A percentile compares a stretch with the other conserved stretches of the same genome.
Evolutionary conservation across 2,329 filamentous ascomycete species (phyloP).

Genomic region (Xylaria sp.): DNA sequence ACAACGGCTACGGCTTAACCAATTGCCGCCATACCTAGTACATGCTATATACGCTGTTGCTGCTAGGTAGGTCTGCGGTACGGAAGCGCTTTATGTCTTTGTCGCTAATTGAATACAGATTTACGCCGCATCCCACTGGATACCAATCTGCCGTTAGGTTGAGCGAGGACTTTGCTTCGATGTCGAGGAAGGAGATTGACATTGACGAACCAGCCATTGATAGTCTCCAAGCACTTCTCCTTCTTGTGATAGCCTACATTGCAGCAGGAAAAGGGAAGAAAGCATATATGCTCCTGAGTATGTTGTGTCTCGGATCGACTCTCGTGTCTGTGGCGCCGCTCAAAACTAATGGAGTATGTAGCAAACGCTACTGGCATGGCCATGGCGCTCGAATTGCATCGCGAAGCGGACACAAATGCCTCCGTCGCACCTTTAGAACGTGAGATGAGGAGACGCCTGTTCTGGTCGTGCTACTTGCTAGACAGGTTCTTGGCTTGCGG

Average conservation of each 20-base stretch:
- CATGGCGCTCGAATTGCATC: constrained; percentile 79
- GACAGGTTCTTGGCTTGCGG: constrained; percentile 84
- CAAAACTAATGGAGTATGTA: constrained; percentile 49
- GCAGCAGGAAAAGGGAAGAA: constrained; percentile 82
- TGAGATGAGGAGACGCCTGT: constrained; percentile 78
- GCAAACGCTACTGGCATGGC: constrained; percentile 82
- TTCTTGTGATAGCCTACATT: constrained; percentile 77
- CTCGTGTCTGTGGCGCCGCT: constrained; percentile 1
- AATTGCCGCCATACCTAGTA: constrained; percentile 62
- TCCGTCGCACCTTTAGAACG: constrained; percentile 70
- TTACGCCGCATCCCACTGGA: constrained; percentile 69
- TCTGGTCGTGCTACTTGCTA: constrained; percentile 88
- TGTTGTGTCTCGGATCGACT: constrained; percentile 22
- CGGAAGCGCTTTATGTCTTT: neutral
- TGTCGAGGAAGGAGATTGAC: constrained; percentile 73
- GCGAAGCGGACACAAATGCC: constrained; percentile 70
- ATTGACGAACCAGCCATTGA: constrained; percentile 83
- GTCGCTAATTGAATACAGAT: constrained; percentile 53
- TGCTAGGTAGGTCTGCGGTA: constrained; percentile 55
- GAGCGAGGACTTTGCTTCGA: constrained; percentile 75
- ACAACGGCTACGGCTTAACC: constrained; percentile 72
- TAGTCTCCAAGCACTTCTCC: constrained; percentile 73
- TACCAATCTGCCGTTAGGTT: constrained; percentile 70
- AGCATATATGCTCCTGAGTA: constrained; percentile 85
- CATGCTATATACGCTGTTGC: constrained; percentile 66